These are phyloP conservation scores for Cladosporium sp. DNA, from an alignment of 2,329 filamentous ascomycete genomes.

Conservation along the genomic window DNA sequence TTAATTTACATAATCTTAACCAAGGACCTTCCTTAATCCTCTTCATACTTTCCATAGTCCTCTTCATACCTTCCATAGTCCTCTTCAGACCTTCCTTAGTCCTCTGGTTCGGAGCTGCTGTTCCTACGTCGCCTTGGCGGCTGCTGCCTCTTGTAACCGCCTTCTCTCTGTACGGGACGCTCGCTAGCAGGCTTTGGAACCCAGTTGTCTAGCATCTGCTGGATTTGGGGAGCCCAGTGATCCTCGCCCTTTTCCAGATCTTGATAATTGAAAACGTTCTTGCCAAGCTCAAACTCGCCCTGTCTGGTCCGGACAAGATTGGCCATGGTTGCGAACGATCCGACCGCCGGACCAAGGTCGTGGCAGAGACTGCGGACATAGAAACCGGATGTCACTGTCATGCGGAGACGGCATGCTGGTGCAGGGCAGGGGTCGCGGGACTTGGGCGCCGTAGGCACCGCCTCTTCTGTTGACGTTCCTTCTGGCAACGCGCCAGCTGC, in stretches of 20 bases:
- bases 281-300: conserved; percentile 67
- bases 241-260: conserved; percentile 71
- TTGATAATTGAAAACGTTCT: conserved; percentile 71
- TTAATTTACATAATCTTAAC: no score
- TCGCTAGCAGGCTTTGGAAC: neutral
- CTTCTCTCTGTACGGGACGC: conserved; percentile 8
- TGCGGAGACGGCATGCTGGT: conserved; percentile 73
- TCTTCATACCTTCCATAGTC: neutral
- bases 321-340: conserved; percentile 79
- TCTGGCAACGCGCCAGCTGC: conserved; percentile 12
- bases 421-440: conserved; percentile 34
- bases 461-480: conserved; percentile 4
- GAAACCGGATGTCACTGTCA: conserved; percentile 93
- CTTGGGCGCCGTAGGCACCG: conserved; percentile 3
- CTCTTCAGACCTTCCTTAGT: neutral
- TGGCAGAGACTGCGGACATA: conserved; percentile 93
- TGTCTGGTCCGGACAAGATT: conserved; percentile 75
- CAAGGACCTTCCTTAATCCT: no score
- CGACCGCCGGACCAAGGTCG: conserved; percentile 77
- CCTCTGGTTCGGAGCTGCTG: conserved; percentile 9
- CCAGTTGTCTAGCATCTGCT: conserved; percentile 49
- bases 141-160: neutral
- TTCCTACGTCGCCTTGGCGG: conserved; percentile 4
- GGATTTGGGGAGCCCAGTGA: conserved; percentile 73
- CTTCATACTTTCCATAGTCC: neutral